Conservation (phyloP, 78 protist genomes). For the Capsaspora owczarzaki region DNA sequence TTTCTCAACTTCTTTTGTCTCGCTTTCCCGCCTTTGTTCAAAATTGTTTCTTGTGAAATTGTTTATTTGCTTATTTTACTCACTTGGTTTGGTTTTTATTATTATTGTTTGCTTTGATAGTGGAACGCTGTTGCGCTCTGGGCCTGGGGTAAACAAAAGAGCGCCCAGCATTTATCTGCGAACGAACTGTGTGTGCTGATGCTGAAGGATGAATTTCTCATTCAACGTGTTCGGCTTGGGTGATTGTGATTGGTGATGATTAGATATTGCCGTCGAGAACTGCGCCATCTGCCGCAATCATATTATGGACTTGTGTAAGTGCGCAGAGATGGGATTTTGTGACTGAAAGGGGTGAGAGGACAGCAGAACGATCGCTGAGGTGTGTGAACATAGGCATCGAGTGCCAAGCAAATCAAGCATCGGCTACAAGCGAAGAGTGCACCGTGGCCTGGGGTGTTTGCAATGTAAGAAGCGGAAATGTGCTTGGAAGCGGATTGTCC, state of each 20-base stretch:
- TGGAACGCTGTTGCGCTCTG: conserved; percentile 98
- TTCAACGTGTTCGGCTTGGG: not conserved
- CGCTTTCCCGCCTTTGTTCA: not conserved
- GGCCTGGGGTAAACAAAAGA: conserved; percentile 73
- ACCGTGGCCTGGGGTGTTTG: conserved; percentile 98
- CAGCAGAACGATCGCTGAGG: not conserved
- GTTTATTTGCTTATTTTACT: not conserved
- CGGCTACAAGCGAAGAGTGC: conserved; percentile 87
- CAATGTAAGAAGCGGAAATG: conserved; percentile 50
- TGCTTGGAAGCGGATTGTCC: not conserved
- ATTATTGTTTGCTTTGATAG: conserved; percentile 1
- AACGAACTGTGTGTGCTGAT: too few relatives aligned
- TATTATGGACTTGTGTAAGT: conserved; percentile 84
- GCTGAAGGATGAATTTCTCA: not conserved
- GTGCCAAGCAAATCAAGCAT: conserved; percentile 91
- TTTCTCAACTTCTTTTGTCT: not conserved
- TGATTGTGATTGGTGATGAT: not conserved
- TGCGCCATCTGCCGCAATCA: conserved; percentile 97
- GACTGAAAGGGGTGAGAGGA: not conserved
- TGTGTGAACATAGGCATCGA: conserved; percentile 63
- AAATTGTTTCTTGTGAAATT: not conserved
- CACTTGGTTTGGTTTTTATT: not conserved
- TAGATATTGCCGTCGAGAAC: conserved; percentile 86
- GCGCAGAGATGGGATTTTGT: not conserved
- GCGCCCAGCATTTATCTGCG: too few relatives aligned